These are phyloP conservation scores for Arabis hirsuta DNA, from an alignment of 345 rosid genomes.

Conservation along the genomic window DNA sequence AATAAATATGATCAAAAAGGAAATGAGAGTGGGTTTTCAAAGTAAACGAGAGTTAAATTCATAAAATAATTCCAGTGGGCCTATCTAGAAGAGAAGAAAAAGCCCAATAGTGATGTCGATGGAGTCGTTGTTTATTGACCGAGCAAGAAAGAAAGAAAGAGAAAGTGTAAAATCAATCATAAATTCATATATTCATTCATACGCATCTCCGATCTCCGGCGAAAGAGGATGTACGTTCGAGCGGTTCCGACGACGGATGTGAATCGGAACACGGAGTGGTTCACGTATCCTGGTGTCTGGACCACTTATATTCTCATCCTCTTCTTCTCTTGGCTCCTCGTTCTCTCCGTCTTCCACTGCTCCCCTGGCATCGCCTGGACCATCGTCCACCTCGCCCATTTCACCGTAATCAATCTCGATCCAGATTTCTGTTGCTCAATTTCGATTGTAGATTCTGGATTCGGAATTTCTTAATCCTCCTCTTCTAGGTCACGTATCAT, in stretches of 20 bases:
- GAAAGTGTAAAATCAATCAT: too few species aligned
- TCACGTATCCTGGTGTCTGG: constrained; percentile 89
- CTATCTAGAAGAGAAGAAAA: too few species aligned
- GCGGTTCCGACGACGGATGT: constrained; percentile 84
- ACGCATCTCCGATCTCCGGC: constrained; percentile 12
- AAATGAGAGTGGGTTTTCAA: too few species aligned
- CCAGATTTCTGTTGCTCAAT: neutral
- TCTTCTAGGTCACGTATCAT: constrained; percentile 65
- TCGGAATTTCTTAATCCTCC: neutral
- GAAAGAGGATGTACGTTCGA: constrained; percentile 59
- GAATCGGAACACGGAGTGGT: constrained; percentile 90
- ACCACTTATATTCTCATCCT: constrained; percentile 68
- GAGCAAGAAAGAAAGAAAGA: too few species aligned
- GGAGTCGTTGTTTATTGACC: too few species aligned
- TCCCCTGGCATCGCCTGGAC: constrained; percentile 91
- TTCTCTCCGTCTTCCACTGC: constrained; percentile 66
- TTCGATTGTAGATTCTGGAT: neutral
- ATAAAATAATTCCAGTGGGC: too few species aligned
- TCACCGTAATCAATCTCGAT: constrained; percentile 42
- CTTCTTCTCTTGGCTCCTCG: constrained; percentile 76
- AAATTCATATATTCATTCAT: neutral
- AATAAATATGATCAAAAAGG: too few species aligned
- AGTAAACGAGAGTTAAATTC: too few species aligned
- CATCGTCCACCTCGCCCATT: constrained; percentile 74
- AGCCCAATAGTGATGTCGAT: too few species aligned